Conservation (phyloP, 495 filamentous ascomycete genomes). For the Ascobolus immersus region DNA sequence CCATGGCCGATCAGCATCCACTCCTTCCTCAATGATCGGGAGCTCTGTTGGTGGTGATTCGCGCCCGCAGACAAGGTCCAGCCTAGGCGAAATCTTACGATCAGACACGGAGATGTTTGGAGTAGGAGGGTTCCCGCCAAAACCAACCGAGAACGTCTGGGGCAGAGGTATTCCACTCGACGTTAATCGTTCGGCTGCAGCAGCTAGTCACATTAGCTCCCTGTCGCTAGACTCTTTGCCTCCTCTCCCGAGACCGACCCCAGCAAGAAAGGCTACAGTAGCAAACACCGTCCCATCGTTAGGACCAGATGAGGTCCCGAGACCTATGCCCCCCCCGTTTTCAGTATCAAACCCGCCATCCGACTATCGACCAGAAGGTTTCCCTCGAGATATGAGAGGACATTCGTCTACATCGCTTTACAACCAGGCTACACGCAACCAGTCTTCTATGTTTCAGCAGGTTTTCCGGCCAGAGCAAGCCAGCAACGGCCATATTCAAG, state of each 20-base stretch:
- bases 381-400: constrained; percentile 3
- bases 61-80: not conserved
- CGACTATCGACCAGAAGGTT: constrained; percentile 1
- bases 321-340: constrained; percentile 1
- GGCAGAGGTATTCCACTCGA: not conserved
- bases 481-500: no score
- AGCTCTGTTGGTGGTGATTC: no score
- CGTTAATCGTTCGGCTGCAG: no score
- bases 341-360: not conserved
- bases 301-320: not conserved
- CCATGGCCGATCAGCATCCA: no score
- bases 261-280: constrained; percentile 1
- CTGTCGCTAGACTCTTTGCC: no score
- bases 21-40: no score
- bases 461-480: no score
- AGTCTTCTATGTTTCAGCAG: no score
- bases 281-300: not conserved
- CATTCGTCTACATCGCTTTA: not conserved
- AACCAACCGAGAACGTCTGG: not conserved
- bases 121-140: not conserved
- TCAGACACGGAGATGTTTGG: constrained; percentile 2
- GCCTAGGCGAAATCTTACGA: constrained; percentile 5
- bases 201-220: no score
- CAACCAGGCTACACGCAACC: not conserved
- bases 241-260: constrained; percentile 10